These are phyloP conservation scores for Neofusicoccum sp. DNA, from an alignment of 2,329 filamentous ascomycete genomes.

Conservation along the genomic window DNA sequence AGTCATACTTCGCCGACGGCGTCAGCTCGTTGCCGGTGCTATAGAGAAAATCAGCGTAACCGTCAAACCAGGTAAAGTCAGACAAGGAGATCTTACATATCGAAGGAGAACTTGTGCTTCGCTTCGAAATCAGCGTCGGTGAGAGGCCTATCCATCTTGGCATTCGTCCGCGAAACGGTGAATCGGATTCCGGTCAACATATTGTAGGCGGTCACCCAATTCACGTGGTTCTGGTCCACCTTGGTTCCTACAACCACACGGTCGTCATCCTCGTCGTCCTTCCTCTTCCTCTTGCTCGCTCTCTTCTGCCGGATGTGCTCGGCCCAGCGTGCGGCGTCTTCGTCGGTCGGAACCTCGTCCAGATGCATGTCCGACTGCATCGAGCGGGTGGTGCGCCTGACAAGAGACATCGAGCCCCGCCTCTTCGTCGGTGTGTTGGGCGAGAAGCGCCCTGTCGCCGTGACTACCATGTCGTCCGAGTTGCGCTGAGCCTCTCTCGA, in stretches of 20 bases:
- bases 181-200: conserved; percentile 99
- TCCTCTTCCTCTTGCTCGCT: conserved; percentile 80
- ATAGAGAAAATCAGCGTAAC: conserved; percentile 19
- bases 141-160: conserved; percentile 88
- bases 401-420: conserved; percentile 81
- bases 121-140: conserved; percentile 91
- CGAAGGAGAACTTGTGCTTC: conserved; percentile 97
- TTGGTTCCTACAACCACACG: conserved; percentile 92
- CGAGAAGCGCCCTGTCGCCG: conserved; percentile 80
- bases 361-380: conserved; percentile 81
- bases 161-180: conserved; percentile 92
- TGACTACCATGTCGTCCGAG: conserved; percentile 59
- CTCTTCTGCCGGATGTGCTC: conserved; percentile 91
- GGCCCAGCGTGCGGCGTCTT: conserved; percentile 88
- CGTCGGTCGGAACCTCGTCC: conserved; percentile 83
- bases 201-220: conserved; percentile 98
- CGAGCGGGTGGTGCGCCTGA: conserved; percentile 78
- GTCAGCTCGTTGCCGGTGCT: conserved; percentile 96
- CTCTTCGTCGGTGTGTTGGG: conserved; percentile 66
- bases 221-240: conserved; percentile 95
- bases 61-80: conserved; percentile 1
- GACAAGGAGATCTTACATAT: conserved; percentile 69
- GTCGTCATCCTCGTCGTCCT: conserved; percentile 90
- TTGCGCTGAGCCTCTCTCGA: conserved; percentile 63
- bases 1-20: conserved; percentile 98